Base-by-base conservation (phyloP, 2,329 filamentous ascomycete genomes). In the Allantophomopsis cytisporea region DNA sequence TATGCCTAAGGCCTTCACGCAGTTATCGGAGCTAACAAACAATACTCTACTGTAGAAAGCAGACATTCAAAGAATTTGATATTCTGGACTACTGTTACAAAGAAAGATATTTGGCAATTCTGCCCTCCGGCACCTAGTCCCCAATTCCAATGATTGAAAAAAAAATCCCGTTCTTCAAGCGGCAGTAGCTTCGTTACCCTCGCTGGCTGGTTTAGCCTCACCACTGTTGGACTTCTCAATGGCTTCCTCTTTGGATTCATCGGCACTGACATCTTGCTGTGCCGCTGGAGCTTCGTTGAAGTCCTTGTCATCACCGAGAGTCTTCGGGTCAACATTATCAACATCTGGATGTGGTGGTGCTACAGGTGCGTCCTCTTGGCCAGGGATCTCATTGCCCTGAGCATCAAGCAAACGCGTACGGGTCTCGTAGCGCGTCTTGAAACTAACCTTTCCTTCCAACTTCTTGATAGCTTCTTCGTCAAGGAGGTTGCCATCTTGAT, bases 351-450 rank as follows among this genome's bases (percentile, higher is more conserved):
- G 56, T 18, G 54, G 54, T 36, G 54, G 53, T 16, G 54, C 53
- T 11, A 56, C 50, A 35, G 43, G 43, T 14, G 42, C 43, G 12
- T 46, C 46, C 13, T 50, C 52, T 13, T 43, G 42, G 7, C 43
- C 37, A 13, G 39, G 37, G 18, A 94, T 61, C 54, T 93, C 83
- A 48, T 88, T 86, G 43, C 88, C 91, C 34, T 76, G 59, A 39
- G 73, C 74, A 59, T 94, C 86, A 32, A 94, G 69, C 41, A 96
- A 62, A 42, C 85, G 80, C 7, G 87, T 95, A 47, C 83, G 75
- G n/a, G 89, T 95, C 68, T 96, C 89, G 57, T 95, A 95, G 49
- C 81, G 82, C 11, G 91, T 96, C 64, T 93, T 80, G 64, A 98
- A 95, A 53, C 86, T 85, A 43, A 96, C 88, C 61, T 94, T 93